phyloP scores from a whole-genome alignment of 2,329 filamentous ascomycete species.

The Alternaria longipes region DNA sequence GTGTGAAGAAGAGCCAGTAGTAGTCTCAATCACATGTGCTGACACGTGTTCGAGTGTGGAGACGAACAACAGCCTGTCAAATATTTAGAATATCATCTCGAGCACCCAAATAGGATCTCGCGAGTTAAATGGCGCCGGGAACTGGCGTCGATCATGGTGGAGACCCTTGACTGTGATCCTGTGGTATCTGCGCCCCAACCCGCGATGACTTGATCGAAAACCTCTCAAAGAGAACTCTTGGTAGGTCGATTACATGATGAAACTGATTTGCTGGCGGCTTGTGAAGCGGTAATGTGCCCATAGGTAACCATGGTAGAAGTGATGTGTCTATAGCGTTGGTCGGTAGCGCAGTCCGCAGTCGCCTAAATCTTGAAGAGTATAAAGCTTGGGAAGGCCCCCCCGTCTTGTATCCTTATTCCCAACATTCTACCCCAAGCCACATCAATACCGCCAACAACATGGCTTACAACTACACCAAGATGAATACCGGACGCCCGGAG shows the following conservation, averaged over 20 bases:
- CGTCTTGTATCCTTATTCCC: background rate
- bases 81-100: background rate
- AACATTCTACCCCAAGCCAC: background rate
- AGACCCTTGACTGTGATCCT: background rate
- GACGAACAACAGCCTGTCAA: background rate
- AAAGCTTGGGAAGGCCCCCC: background rate
- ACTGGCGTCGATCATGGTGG: constrained; percentile 4
- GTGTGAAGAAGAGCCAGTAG: background rate
- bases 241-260: background rate
- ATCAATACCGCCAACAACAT: background rate
- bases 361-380: constrained; percentile 5
- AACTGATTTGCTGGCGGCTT: background rate
- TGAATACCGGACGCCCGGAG: constrained; percentile 4
- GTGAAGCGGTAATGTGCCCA: background rate
- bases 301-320: background rate
- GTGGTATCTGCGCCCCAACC: background rate
- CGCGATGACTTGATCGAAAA: background rate
- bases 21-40: background rate
- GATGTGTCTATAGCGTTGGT: background rate
- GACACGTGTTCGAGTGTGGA: background rate
- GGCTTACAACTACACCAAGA: background rate
- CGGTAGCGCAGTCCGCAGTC: background rate
- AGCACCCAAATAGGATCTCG: background rate
- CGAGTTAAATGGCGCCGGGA: background rate
- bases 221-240: background rate